A percentile compares a stretch with the other conserved stretches of the same genome.
Conservation (phyloP, 192 early-diverging fungal genomes). For the Phlyctochytrium bullatum region DNA sequence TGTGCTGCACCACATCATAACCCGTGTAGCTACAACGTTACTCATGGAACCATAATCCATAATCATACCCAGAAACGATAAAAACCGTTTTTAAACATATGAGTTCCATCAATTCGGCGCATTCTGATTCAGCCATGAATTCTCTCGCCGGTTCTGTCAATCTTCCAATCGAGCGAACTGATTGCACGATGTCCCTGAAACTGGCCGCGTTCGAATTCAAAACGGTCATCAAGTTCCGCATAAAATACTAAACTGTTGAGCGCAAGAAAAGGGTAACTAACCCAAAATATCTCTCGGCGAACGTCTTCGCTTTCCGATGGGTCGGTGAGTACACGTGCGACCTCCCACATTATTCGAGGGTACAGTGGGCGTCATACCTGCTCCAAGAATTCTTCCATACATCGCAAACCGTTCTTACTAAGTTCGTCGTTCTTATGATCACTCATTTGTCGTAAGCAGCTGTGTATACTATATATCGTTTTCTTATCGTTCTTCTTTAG, state of each 20-base stretch:
- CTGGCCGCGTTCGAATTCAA: constrained; percentile 33
- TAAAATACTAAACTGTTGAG: constrained; percentile 45
- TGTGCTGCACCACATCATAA: background rate
- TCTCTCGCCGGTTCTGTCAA: constrained; percentile 58
- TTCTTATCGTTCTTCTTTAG: constrained; percentile 14
- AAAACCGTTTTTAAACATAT: constrained; percentile 5
- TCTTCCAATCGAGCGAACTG: constrained; percentile 69
- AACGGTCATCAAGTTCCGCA: constrained; percentile 36
- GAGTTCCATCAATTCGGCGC: constrained; percentile 39
- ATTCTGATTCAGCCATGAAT: constrained; percentile 35
- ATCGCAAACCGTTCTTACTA: constrained; percentile 12
- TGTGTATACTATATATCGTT: constrained; percentile 9
- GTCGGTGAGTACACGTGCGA: too few relatives aligned
- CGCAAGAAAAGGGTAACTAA: constrained; percentile 1
- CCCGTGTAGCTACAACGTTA: background rate
- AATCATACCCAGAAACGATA: background rate
- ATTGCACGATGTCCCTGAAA: constrained; percentile 55
- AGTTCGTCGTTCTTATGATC: constrained; percentile 15
- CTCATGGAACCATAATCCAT: background rate
- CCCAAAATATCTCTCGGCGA: constrained; percentile 4
- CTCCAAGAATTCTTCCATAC: constrained; percentile 17
- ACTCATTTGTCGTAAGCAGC: constrained; percentile 19
- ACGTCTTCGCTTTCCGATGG: too few relatives aligned
- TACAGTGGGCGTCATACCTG: too few relatives aligned
- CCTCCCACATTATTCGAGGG: too few relatives aligned